Percentiles rank a stretch among this genome's conserved stretches.
Evolutionary conservation across 2,329 filamentous ascomycete genomes (phyloP).

Genomic region (Fusarium nurragi): DNA sequence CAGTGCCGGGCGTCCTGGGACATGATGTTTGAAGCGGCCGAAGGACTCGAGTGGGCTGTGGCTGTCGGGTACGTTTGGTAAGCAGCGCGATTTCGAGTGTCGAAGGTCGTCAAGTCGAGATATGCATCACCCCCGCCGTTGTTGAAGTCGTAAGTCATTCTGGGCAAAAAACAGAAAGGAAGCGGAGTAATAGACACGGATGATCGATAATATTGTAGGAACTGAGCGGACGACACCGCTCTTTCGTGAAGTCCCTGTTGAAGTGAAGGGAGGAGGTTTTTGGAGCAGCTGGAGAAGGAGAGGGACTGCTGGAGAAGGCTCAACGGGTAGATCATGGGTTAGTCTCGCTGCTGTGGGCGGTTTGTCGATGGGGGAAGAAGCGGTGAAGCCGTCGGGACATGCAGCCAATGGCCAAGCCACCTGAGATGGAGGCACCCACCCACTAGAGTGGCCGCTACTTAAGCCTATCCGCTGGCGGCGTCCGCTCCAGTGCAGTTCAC

Average conservation of each 20-base stretch:
- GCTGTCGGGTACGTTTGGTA: slow-evolving; percentile 46
- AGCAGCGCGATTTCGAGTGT: slow-evolving; percentile 65
- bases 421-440: slow-evolving; percentile 39
- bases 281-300: slow-evolving; percentile 42
- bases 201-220: slow-evolving; percentile 50
- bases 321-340: slow-evolving; percentile 40
- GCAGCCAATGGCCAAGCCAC: slow-evolving; percentile 51
- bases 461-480: slow-evolving; percentile 42
- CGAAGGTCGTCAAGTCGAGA: slow-evolving; percentile 66
- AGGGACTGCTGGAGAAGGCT: slow-evolving; percentile 42
- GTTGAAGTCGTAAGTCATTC: slow-evolving; percentile 69
- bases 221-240: slow-evolving; percentile 55
- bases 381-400: slow-evolving; percentile 50
- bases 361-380: slow-evolving; percentile 50
- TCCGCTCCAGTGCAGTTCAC: slow-evolving; percentile 28
- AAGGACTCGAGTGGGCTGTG: slow-evolving; percentile 48
- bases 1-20: slow-evolving; percentile 53
- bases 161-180: slow-evolving; percentile 50
- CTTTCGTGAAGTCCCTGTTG: slow-evolving; percentile 51
- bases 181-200: slow-evolving; percentile 45
- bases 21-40: slow-evolving; percentile 49
- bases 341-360: slow-evolving; percentile 41
- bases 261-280: slow-evolving; percentile 46
- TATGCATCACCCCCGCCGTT: slow-evolving; percentile 66
- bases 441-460: slow-evolving; percentile 40